Base-by-base conservation (phyloP, 1,139 yeast species). In the Kodamaea ohmeri region DNA sequence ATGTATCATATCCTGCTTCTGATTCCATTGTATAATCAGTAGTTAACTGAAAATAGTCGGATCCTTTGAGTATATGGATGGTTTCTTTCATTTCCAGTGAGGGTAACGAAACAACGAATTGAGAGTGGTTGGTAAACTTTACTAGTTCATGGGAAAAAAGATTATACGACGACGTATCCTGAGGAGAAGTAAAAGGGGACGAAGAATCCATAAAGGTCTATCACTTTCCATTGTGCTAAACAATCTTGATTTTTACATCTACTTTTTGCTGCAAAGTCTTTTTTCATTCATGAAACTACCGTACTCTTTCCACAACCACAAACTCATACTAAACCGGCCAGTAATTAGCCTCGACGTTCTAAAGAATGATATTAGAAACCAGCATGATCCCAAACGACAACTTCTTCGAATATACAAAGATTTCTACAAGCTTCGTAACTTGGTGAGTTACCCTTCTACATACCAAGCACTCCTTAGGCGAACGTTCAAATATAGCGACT, bases 371-470 rank as follows among this genome's bases (percentile, higher is more conserved):
- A 37, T 56, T 26, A 32, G 38, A 0, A 29, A 34, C 14, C 42
- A 49, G 6, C 50, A 56, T 1, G 35, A 32, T 4, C 48, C 45
- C 30, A 40, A 36, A 32, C 29, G 43, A 6, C 50, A 52, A 36
- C 44, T 52, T 16, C 40, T 49, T 7, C 45, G 55, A 12, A 43
- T 56, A 9, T 68, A 69, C 46, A 66, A 61, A 41, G 56, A 53
- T 26, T 61, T 68, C 37, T 67, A 49, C 46, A 53, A 58, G 35
- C 49, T 67, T 16, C 53, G 73, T 21, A 44, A 56, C 27, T 39
- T 65, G 35, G 51, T 64, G 12, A 57, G 56, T 30, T 41, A 43
- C 34, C 42, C 49, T 36, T 16, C 14, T 26, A 42, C 45, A 17
- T 61, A 58, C 46, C 40, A 44, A 27, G 50, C 46, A n/a, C 35